Base-by-base conservation (phyloP, 2,329 filamentous ascomycete species). In the Tolypocladium amazonense region DNA sequence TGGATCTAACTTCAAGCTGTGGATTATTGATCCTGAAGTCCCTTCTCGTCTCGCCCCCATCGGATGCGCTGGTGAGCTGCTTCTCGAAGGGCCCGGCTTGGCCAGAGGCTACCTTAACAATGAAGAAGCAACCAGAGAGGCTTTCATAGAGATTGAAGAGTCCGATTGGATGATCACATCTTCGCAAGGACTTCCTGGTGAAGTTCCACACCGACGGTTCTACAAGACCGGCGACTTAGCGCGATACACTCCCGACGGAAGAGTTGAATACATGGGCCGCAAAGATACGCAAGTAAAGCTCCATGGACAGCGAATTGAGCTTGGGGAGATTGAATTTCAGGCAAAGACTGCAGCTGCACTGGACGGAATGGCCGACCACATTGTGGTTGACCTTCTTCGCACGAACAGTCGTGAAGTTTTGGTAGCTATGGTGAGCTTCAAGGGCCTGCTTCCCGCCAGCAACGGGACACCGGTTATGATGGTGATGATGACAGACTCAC, bases 31-130 rank as follows among this genome's bases (percentile, higher is more conserved):
- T 3, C 47, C 62, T 1, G 59, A 61, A 9, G 50, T 66, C 12
- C 56, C 58, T 37, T 58, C 63, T 14, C 56, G 60, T n/a, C 60
- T 69, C 1, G 50, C 59, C 1, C 66, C 66, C 1, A 56, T 65
- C 3, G 66, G 66, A 0, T 63, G 61, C 38, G 47, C 58, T 12
- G 67, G 67, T 9, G 67, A 69, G 54, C 54, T 69, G 1, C 56
- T 68, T 0, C 60, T 69, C 15, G 62, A 66, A 56, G 63, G 65
- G 2, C 79, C 78, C 4, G 54, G 61, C 20, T 47, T 84, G 15
- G 79, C 77, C 37, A 69, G 75, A 33, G 78, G 79, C 39, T 84
- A 83, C 60, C 67, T 81, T 27, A 77, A 79, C 59, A 64, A 71
- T 38, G 3, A 66, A 27, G 59, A 61, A 4, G 39, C 35, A 9